Base-by-base conservation (phyloP, 345 rosid species). In the Citropsis articulata region DNA sequence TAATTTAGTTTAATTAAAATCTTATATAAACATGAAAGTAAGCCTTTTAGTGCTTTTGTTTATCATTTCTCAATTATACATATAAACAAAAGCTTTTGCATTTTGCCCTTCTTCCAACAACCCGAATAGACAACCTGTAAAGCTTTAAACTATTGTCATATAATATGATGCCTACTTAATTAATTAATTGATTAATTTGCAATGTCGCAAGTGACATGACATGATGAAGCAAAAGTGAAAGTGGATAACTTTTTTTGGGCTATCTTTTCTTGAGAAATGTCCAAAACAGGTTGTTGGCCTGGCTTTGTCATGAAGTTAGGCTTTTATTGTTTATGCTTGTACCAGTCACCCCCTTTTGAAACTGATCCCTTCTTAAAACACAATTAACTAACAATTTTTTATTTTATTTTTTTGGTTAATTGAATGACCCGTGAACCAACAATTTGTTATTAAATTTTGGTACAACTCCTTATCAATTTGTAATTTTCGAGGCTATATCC, bases 281-380 rank as follows among this genome's bases (percentile, higher is more conserved):
- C 78, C 72, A 80, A 82, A 63, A 66, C 55, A 19, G 67, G 83
- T 78, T 18, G 89, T 75, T 85, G 86, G 73, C 14, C 78, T 79
- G 82, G 86, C 84, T 82, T 78, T 78, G 78, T 84, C 88, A 74
- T 36, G 69, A 85, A 83, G 84, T 80, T 64, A 73, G 81, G 77
- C 69, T 80, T 69, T 71, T 33, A 25, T 85, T 72, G 69, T 78
- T 56, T 72, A 3, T 45, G 69, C 45, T 24, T 50, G 38, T 9
- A 36, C 72, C 73, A 56, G 73, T 82, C 69, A 78, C 74, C 69
- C 53, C 28, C 55, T 8, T 25, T 61, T 61, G 27, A 82, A 57
- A 82, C 77, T 36, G 75, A 68, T 72, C 81, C 30, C 30, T 50
- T 55, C 60, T 31, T 33, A 66, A 66, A 68, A 38, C 66, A 53